phyloP scores from a whole-genome alignment of 2,329 filamentous ascomycete species.

The Aureobasidium lini region DNA sequence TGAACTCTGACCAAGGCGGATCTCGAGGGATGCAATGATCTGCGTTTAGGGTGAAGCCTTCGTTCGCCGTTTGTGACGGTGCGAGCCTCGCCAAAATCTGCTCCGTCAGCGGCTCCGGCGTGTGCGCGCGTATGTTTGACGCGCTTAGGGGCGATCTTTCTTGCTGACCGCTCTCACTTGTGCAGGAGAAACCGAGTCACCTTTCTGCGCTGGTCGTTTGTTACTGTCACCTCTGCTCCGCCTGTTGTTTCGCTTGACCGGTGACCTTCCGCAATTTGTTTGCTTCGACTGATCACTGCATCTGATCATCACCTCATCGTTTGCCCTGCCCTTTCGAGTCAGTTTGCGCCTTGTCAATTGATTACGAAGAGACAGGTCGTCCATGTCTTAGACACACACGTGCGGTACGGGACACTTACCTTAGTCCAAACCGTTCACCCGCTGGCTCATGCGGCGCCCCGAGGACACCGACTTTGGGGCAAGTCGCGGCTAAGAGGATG shows the following conservation, averaged over 20 bases:
- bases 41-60: constrained; percentile 8
- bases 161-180: constrained; percentile 2
- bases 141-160: constrained; percentile 8
- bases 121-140: constrained; percentile 13
- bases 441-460: constrained; percentile 10
- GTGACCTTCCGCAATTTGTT: not conserved
- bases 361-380: not conserved
- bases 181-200: not conserved
- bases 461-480: not conserved
- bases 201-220: not conserved
- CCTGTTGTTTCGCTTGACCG: constrained; percentile 7
- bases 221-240: not conserved
- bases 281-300: not conserved
- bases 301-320: not conserved
- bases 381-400: constrained; percentile 5
- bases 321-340: not conserved
- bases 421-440: constrained; percentile 7
- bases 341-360: constrained; percentile 4
- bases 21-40: constrained; percentile 12
- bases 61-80: constrained; percentile 10
- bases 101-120: constrained; percentile 9
- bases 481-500: constrained; percentile 1
- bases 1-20: constrained; percentile 9
- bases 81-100: constrained; percentile 6
- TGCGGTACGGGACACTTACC: constrained; percentile 11